Percentiles rank a stretch among this genome's conserved stretches.
These are phyloP conservation scores for Nephelium lappaceum DNA, from an alignment of 345 rosid species.

Conservation along the genomic window DNA sequence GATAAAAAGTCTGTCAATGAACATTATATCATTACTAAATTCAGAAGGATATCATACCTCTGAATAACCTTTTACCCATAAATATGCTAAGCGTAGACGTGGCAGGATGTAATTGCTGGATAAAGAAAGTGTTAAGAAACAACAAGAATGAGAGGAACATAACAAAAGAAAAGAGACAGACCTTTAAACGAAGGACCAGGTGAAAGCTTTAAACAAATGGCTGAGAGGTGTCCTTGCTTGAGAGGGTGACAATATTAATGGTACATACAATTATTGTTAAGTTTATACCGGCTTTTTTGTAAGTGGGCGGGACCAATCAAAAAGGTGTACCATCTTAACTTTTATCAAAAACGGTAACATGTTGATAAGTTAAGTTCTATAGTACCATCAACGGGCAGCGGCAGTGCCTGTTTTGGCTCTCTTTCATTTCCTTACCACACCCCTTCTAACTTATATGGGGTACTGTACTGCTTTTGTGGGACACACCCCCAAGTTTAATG, in stretches of 20 bases:
- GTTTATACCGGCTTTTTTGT: no score
- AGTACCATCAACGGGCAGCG: neutral
- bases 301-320: neutral
- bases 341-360: neutral
- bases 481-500: neutral
- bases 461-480: neutral
- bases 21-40: no score
- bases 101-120: neutral
- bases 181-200: neutral
- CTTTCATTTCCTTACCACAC: no score
- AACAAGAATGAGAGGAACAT: neutral
- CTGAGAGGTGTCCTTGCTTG: neutral
- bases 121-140: neutral
- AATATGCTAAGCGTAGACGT: no score
- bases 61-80: no score
- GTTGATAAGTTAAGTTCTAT: neutral
- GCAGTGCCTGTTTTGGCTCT: no score
- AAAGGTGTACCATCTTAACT: neutral
- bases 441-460: no score
- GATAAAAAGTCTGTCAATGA: no score
- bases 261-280: no score
- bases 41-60: no score
- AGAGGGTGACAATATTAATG: no score
- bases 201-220: neutral
- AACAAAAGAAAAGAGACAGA: neutral